These are phyloP conservation scores for Aeminium ludgeri DNA, from an alignment of 495 filamentous ascomycete genomes.

Conservation along the genomic window DNA sequence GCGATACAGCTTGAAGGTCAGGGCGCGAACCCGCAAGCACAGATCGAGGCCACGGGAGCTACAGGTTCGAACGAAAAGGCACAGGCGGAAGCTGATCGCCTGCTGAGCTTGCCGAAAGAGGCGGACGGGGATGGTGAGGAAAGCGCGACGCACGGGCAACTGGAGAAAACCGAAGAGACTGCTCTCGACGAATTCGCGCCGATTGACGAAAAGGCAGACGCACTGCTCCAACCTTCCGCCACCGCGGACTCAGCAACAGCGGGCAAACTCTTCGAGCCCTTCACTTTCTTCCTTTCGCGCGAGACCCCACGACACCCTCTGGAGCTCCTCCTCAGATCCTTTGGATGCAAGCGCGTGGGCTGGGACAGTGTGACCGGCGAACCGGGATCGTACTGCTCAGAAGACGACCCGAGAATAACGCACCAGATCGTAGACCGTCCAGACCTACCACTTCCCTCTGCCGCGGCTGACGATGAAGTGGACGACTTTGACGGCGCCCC, in stretches of 20 bases:
- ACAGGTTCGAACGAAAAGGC: conserved; percentile 23
- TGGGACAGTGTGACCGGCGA: conserved; percentile 84
- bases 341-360: conserved; percentile 88
- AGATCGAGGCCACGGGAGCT: conserved; percentile 22
- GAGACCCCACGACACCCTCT: conserved; percentile 81
- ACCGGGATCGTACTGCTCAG: conserved; percentile 78
- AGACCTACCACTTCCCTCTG: conserved; percentile 45
- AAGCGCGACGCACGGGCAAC: background rate
- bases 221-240: conserved; percentile 64
- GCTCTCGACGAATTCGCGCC: conserved; percentile 79
- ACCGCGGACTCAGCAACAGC: conserved; percentile 35
- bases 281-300: conserved; percentile 82
- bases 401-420: conserved; percentile 73
- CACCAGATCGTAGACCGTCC: conserved; percentile 92
- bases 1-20: conserved; percentile 77
- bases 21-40: conserved; percentile 26
- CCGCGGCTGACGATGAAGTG: conserved; percentile 34
- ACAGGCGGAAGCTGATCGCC: conserved; percentile 24
- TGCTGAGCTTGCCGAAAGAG: conserved; percentile 26
- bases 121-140: conserved; percentile 9
- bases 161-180: conserved; percentile 15
- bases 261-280: conserved; percentile 61
- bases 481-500: conserved; percentile 21
- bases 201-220: conserved; percentile 57
- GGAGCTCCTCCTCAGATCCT: conserved; percentile 85